These are phyloP conservation scores for Backusella macrospora DNA, from an alignment of 192 early-diverging fungal species.

Conservation along the genomic window DNA sequence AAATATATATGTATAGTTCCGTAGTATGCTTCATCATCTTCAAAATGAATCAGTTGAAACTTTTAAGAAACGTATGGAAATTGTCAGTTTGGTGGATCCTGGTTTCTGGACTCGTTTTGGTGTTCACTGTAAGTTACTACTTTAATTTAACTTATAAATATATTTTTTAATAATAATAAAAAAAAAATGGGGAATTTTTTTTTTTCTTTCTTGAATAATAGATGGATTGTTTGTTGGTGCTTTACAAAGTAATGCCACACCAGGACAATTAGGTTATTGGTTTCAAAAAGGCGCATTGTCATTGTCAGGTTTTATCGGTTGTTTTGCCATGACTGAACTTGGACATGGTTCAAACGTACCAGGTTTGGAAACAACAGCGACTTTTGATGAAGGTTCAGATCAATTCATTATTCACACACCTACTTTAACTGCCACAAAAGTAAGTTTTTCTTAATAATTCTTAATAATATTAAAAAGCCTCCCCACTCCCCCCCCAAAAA, in stretches of 20 bases:
- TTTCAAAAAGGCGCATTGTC: slow-evolving; percentile 81
- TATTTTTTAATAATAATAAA: background rate
- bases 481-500: background rate
- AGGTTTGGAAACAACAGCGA: slow-evolving; percentile 93
- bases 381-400: slow-evolving; percentile 77
- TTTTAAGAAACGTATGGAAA: slow-evolving; percentile 78
- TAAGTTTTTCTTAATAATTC: slow-evolving; percentile 15
- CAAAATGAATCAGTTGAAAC: slow-evolving; percentile 69
- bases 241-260: slow-evolving; percentile 80
- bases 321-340: slow-evolving; percentile 94
- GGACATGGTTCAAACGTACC: slow-evolving; percentile 88
- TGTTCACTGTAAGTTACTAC: slow-evolving; percentile 67
- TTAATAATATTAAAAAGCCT: too few relatives aligned
- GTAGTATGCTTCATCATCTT: slow-evolving; percentile 70
- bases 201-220: too few relatives aligned
- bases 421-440: slow-evolving; percentile 78
- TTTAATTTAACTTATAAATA: slow-evolving; percentile 7
- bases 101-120: slow-evolving; percentile 92
- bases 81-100: slow-evolving; percentile 81
- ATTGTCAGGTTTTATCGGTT: slow-evolving; percentile 81
- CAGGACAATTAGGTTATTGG: slow-evolving; percentile 86
- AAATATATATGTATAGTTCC: slow-evolving; percentile 43
- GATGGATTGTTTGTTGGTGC: slow-evolving; percentile 87
- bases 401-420: slow-evolving; percentile 88
- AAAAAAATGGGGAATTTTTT: too few relatives aligned